Percentiles rank a stretch among this genome's conserved stretches.
phyloP scores from a whole-genome alignment of 805 yeast species.

The Starmerella vitae region DNA sequence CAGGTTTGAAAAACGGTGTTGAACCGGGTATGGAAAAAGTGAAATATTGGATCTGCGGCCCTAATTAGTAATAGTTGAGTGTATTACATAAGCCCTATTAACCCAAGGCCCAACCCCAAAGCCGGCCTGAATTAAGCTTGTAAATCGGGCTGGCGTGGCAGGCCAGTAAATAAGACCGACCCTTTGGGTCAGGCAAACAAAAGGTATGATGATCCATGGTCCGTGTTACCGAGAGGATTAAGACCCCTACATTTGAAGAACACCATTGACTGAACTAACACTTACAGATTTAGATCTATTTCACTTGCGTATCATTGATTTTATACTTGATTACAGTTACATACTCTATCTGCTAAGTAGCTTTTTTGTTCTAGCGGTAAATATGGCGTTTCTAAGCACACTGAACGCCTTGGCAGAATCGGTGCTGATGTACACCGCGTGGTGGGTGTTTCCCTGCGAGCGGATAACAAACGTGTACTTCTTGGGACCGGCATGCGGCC shows the following conservation, averaged over 20 bases:
- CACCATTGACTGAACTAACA: constrained; percentile 23
- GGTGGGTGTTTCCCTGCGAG: constrained; percentile 18
- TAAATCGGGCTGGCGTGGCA: no score
- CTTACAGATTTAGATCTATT: background rate
- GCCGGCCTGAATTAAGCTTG: no score
- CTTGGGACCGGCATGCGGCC: constrained; percentile 18
- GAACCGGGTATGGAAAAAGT: background rate
- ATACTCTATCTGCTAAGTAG: constrained; percentile 1
- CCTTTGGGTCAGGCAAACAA: no score
- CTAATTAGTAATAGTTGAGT: no score
- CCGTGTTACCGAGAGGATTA: constrained; percentile 31
- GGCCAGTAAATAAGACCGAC: no score
- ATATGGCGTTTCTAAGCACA: constrained; percentile 23
- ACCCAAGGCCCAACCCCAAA: no score
- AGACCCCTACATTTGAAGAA: constrained; percentile 30
- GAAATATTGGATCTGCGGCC: background rate
- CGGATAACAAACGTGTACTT: constrained; percentile 19
- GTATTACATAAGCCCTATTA: no score
- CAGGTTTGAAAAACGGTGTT: background rate
- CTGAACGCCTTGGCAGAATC: constrained; percentile 22
- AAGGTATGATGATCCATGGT: constrained; percentile 25
- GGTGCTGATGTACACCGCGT: constrained; percentile 19
- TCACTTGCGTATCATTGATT: background rate
- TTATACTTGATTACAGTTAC: background rate
- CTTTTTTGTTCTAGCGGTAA: constrained; percentile 21